phyloP scores from a whole-genome alignment of 192 early-diverging fungal species.

The Ramicandelaber brevisporus region DNA sequence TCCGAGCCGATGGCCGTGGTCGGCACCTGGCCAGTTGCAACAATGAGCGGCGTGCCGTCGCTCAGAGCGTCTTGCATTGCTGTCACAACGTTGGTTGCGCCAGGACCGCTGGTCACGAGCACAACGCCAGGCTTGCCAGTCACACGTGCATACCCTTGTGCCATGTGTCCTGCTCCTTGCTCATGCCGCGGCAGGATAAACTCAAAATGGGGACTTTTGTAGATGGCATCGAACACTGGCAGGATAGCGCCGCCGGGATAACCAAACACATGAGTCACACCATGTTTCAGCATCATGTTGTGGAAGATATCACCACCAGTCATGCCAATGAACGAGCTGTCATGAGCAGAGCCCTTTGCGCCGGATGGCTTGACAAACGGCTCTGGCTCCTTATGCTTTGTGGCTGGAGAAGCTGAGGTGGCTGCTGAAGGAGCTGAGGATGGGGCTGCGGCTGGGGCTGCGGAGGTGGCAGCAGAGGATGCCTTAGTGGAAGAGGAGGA shows the following conservation, averaged over 20 bases:
- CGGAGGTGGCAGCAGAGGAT: background rate
- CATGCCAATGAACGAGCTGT: constrained; percentile 78
- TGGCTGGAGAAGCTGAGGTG: background rate
- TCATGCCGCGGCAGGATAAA: constrained; percentile 93
- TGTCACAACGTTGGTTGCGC: constrained; percentile 93
- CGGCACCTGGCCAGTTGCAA: constrained; percentile 85
- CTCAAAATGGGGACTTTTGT: constrained; percentile 85
- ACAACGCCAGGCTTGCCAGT: constrained; percentile 36
- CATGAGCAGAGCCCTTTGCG: constrained; percentile 7
- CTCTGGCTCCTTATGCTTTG: background rate
- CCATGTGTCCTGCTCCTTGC: constrained; percentile 97
- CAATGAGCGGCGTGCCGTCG: constrained; percentile 87
- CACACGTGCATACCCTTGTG: constrained; percentile 85
- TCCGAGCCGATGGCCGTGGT: constrained; percentile 78
- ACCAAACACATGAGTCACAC: constrained; percentile 85
- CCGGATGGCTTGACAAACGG: too few relatives aligned
- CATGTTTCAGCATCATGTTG: constrained; percentile 91
- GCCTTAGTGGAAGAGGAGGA: too few relatives aligned
- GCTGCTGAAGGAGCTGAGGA: background rate
- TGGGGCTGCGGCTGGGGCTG: background rate
- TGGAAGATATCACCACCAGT: constrained; percentile 97
- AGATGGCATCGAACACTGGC: constrained; percentile 95
- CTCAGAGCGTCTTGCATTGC: constrained; percentile 91
- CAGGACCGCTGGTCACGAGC: constrained; percentile 80
- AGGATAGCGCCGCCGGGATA: constrained; percentile 97